Evolutionary conservation across 345 rosid species (phyloP).

Genomic region (Anastatica hierochuntica): DNA sequence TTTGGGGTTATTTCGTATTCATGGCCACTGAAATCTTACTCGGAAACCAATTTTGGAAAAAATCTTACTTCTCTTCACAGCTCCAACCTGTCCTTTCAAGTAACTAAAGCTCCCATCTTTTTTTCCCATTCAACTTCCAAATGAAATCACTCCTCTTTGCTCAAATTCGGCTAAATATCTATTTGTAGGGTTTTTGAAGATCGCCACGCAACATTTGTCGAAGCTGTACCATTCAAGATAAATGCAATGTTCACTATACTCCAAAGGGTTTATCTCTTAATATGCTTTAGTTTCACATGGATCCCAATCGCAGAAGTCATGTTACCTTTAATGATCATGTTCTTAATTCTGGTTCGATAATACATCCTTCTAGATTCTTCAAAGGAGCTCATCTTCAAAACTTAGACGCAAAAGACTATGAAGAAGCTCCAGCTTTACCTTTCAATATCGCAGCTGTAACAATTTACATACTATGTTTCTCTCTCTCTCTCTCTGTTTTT

Average conservation of each 20-base stretch:
- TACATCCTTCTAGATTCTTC: slow-evolving; percentile 81
- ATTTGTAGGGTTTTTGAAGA: slow-evolving; percentile 69
- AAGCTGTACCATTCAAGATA: slow-evolving; percentile 83
- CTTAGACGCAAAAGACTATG: slow-evolving; percentile 89
- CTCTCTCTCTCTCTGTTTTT: too few species aligned
- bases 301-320: slow-evolving; percentile 85
- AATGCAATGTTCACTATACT: slow-evolving; percentile 71
- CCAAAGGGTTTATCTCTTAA: slow-evolving; percentile 62
- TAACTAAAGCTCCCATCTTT: slow-evolving; percentile 25
- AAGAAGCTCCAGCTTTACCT: slow-evolving; percentile 90
- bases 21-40: slow-evolving; percentile 99
- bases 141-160: too few species aligned
- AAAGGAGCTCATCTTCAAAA: slow-evolving; percentile 81
- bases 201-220: slow-evolving; percentile 74
- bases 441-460: slow-evolving; percentile 34
- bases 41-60: slow-evolving; percentile 96
- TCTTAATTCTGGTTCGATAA: slow-evolving; percentile 77
- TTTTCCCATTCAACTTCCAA: not conserved
- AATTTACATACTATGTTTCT: too few species aligned
- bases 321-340: slow-evolving; percentile 93
- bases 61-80: slow-evolving; percentile 78
- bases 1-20: slow-evolving; percentile 97
- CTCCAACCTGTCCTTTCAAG: slow-evolving; percentile 92
- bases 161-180: too few species aligned
- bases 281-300: slow-evolving; percentile 96